These are phyloP conservation scores for Fusarium neocosmosporiellum DNA, from an alignment of 2,329 filamentous ascomycete genomes.

Conservation along the genomic window DNA sequence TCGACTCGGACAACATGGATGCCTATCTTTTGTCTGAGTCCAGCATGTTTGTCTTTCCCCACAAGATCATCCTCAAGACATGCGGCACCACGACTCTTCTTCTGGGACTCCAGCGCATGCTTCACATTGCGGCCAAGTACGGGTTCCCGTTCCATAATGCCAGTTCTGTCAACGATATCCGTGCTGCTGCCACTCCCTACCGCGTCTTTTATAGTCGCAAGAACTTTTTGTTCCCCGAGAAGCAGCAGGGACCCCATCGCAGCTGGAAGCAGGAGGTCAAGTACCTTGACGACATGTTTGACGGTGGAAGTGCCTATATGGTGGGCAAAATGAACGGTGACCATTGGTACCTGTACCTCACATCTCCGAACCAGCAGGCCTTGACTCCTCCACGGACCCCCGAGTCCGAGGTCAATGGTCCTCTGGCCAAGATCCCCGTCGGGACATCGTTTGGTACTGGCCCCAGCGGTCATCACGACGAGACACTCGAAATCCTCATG, in stretches of 20 bases:
- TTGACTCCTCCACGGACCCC: slow-evolving; percentile 88
- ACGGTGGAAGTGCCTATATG: slow-evolving; percentile 96
- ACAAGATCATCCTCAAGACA: slow-evolving; percentile 98
- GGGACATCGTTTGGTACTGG: slow-evolving; percentile 53
- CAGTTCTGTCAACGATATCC: slow-evolving; percentile 72
- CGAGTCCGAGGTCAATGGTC: slow-evolving; percentile 55
- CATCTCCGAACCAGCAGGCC: slow-evolving; percentile 80
- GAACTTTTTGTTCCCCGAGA: slow-evolving; percentile 96
- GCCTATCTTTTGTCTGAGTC: slow-evolving; percentile 98
- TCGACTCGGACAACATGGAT: slow-evolving; percentile 93
- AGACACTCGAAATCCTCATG: slow-evolving; percentile 81
- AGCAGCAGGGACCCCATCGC: slow-evolving; percentile 91
- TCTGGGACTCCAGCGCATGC: slow-evolving; percentile 86
- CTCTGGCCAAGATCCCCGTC: slow-evolving; percentile 66
- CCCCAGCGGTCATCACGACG: slow-evolving; percentile 70
- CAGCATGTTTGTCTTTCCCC: slow-evolving; percentile 99
- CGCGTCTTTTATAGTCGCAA: slow-evolving; percentile 99
- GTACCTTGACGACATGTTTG: slow-evolving; percentile 90
- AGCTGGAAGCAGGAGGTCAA: slow-evolving; percentile 98
- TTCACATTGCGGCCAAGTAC: slow-evolving; percentile 88
- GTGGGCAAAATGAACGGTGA: slow-evolving; percentile 99
- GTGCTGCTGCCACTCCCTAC: slow-evolving; percentile 86
- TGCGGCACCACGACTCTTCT: slow-evolving; percentile 97
- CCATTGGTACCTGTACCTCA: slow-evolving; percentile 99
- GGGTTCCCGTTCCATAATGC: slow-evolving; percentile 88